A percentile compares a stretch with the other conserved stretches of the same genome.
These are phyloP conservation scores for Candida pseudoviswanathii DNA, from an alignment of 1,139 yeast genomes.

Conservation along the genomic window DNA sequence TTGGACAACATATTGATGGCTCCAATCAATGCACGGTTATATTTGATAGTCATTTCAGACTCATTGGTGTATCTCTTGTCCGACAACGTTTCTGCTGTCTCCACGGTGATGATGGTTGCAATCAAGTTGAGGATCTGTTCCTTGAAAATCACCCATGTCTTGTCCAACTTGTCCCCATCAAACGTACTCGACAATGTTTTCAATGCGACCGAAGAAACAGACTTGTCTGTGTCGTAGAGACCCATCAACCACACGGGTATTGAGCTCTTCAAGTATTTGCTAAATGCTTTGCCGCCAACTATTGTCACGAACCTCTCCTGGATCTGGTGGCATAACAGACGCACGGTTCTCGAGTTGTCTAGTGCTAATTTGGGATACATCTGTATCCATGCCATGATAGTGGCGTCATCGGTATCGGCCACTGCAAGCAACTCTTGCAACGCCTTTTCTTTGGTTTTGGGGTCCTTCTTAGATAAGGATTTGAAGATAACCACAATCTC, in stretches of 20 bases:
- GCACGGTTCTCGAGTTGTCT: constrained; percentile 67
- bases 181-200: constrained; percentile 55
- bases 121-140: constrained; percentile 58
- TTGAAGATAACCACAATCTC: constrained; percentile 68
- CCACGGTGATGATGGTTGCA: constrained; percentile 53
- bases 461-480: constrained; percentile 73
- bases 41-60: constrained; percentile 71
- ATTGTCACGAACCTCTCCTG: constrained; percentile 52
- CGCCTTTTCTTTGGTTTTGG: constrained; percentile 83
- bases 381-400: constrained; percentile 73
- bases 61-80: constrained; percentile 73
- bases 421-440: constrained; percentile 50
- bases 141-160: constrained; percentile 62
- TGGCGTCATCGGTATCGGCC: constrained; percentile 43
- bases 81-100: constrained; percentile 64
- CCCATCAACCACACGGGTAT: constrained; percentile 78
- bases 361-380: constrained; percentile 76
- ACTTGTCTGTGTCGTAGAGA: constrained; percentile 64
- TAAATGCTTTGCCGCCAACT: constrained; percentile 61
- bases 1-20: constrained; percentile 53
- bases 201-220: constrained; percentile 56
- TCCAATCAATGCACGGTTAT: constrained; percentile 57
- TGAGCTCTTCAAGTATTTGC: constrained; percentile 68
- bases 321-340: constrained; percentile 62
- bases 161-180: constrained; percentile 53